A percentile compares a stretch with the other conserved stretches of the same genome.
Conservation (phyloP, 2,329 filamentous ascomycete genomes). For the Sclerotinia borealis region DNA sequence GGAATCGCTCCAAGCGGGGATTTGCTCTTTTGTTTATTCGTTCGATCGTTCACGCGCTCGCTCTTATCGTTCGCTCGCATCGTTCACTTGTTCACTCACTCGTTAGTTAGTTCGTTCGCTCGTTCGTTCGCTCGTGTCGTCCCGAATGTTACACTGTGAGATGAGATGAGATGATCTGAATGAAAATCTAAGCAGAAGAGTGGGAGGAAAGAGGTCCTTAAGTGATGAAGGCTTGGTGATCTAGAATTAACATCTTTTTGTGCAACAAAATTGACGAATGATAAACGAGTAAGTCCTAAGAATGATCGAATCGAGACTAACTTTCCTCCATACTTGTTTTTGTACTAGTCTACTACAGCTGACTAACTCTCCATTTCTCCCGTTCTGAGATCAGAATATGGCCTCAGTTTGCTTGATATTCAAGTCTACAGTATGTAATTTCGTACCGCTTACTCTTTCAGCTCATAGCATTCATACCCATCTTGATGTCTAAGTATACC, state of each 20-base stretch:
- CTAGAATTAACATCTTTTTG: rapidly evolving
- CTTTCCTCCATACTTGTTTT: no score
- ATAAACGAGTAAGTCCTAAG: rapidly evolving
- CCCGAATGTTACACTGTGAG: background rate
- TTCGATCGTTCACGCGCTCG: background rate
- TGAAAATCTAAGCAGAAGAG: background rate
- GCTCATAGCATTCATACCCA: background rate
- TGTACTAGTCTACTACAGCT: background rate
- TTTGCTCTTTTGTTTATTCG: background rate
- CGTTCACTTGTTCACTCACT: background rate
- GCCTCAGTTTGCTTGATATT: no score
- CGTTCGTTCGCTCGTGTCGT: background rate
- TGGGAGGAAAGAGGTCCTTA: background rate
- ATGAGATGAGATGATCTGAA: background rate
- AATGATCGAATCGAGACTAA: background rate
- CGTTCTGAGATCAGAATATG: background rate
- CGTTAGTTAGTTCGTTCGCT: background rate
- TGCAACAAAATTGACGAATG: background rate
- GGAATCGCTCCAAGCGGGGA: no score
- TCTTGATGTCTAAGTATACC: background rate
- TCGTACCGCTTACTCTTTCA: no score
- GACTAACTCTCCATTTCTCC: background rate
- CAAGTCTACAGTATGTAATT: background rate
- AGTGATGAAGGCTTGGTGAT: background rate
- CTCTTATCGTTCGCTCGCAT: background rate